Conservation (phyloP, 2,329 filamentous ascomycete species). For the Exophiala mesophila region DNA sequence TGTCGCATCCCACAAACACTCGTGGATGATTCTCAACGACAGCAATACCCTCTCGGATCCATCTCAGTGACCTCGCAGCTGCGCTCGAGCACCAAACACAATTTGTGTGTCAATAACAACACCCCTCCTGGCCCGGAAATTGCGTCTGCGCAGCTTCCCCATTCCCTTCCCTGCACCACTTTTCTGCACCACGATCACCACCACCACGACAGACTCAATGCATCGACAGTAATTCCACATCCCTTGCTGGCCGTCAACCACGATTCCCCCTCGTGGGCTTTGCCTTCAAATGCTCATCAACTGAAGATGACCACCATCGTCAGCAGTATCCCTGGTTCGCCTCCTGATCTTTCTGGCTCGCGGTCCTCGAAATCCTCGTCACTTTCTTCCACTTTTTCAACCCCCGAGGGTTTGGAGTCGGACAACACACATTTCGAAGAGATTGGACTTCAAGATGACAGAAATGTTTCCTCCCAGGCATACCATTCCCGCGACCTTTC, state of each 20-base stretch:
- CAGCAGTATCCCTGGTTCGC: constrained; percentile 56
- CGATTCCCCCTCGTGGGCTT: constrained; percentile 14
- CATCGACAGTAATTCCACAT: constrained; percentile 10
- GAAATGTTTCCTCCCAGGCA: constrained; percentile 30
- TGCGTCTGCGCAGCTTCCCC: constrained; percentile 13
- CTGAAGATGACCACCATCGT: constrained; percentile 39
- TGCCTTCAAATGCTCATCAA: constrained; percentile 12
- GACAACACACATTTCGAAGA: constrained; percentile 88
- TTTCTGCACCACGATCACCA: constrained; percentile 3
- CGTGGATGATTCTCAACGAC: constrained; percentile 10
- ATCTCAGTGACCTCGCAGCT: constrained; percentile 5
- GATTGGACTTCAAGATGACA: constrained; percentile 75
- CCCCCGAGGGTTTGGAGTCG: constrained; percentile 50
- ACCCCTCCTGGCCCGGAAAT: constrained; percentile 19
- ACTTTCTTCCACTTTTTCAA: constrained; percentile 72
- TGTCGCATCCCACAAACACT: constrained; percentile 17
- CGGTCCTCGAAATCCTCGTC: constrained; percentile 91
- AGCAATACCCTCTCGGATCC: constrained; percentile 6
- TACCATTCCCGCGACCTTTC: constrained; percentile 20
- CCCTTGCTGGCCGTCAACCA: too few relatives aligned
- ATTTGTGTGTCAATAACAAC: constrained; percentile 5
- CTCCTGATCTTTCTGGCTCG: constrained; percentile 73
- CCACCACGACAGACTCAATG: constrained; percentile 12
- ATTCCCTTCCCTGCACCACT: too few relatives aligned
- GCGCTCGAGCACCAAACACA: constrained; percentile 4